Evolutionary conservation across 495 filamentous ascomycete species (phyloP).

Genomic region (Symbiotaphrina buchneri): DNA sequence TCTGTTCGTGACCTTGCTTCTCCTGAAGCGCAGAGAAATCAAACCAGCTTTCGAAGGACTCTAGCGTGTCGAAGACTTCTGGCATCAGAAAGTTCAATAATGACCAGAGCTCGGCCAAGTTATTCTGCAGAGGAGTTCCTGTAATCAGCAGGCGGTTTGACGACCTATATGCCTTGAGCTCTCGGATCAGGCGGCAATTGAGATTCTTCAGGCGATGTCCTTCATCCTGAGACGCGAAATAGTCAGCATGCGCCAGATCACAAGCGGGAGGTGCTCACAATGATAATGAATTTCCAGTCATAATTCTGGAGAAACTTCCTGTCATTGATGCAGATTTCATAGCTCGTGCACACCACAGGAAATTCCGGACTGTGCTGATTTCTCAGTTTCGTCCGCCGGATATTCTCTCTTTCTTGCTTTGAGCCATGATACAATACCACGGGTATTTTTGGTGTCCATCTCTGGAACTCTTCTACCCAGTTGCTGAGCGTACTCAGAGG

Average conservation of each 20-base stretch:
- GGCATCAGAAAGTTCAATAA: slow-evolving; percentile 84
- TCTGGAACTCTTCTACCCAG: slow-evolving; percentile 87
- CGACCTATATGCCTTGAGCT: slow-evolving; percentile 68
- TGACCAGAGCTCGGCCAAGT: slow-evolving; percentile 87
- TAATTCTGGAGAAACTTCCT: slow-evolving; percentile 55
- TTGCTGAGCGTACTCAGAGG: slow-evolving; percentile 84
- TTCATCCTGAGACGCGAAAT: slow-evolving; percentile 39
- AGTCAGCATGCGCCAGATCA: slow-evolving; percentile 5
- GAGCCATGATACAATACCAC: slow-evolving; percentile 78
- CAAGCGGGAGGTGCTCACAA: slow-evolving; percentile 26
- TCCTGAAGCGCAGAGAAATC: slow-evolving; percentile 82
- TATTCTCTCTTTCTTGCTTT: slow-evolving; percentile 45
- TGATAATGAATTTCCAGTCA: slow-evolving; percentile 92
- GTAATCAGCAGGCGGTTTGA: slow-evolving; percentile 84
- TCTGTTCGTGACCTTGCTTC: slow-evolving; percentile 39
- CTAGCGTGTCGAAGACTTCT: slow-evolving; percentile 72
- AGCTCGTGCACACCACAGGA: slow-evolving; percentile 79
- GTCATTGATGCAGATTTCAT: slow-evolving; percentile 90
- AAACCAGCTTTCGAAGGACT: slow-evolving; percentile 85
- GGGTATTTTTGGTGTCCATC: slow-evolving; percentile 73
- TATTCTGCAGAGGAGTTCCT: slow-evolving; percentile 89
- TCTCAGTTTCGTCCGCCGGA: slow-evolving; percentile 39
- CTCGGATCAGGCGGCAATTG: slow-evolving; percentile 74
- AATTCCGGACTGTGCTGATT: slow-evolving; percentile 44
- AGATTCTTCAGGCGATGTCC: slow-evolving; percentile 96